Evolutionary conservation across 768 basidiomycete species (phyloP), one percentile per base, ranked within the genome.

Genomic region (Tylopilus balloui): DNA sequence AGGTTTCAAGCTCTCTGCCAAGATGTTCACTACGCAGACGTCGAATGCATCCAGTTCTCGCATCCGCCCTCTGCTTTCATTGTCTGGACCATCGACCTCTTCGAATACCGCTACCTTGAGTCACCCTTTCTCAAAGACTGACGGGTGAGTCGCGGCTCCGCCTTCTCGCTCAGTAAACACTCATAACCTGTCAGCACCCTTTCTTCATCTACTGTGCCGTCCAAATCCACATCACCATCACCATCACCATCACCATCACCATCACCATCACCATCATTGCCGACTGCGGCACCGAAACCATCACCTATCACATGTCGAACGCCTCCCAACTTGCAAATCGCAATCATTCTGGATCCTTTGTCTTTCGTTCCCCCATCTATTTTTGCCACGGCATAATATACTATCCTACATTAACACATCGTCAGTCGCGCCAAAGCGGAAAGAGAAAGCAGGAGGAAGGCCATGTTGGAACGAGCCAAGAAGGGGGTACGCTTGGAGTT

Each of bases 361-460:
- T 79, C 84, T 53, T 87, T 81, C 61, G 72, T 78, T 50, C 87
- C 86, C 14, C 85, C 75, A 48, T 73, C 85, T 29, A 71, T 90
- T 23, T 88, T 88, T 60, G 78, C 78, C 38, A 66, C 70, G 55
- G 84, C 84, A 51, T 90, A 69, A 88, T 69, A 24, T 53, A 42
- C 50, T 51, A 57, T 60, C 42, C 46, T 60, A 39, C 52, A 51
- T 53, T 48, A 31, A 47, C 31, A 15, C 42, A 55, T 53, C 54
- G 21, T 15, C 61, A 88, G 87, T 56, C 85, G 87, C 19, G 86
- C 86, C 35, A 83, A 73, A 69, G 83, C 81, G 12, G 89, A 92
- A 68, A 74, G 78, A 60, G 83, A 83, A 61, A 89, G 86, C 57
- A 74, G 75, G 61, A 64, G 79, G 52, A 81, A 77, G 65, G 87